phyloP scores from a whole-genome alignment of 768 basidiomycete species.

The Cystofilobasidium ferigula region DNA sequence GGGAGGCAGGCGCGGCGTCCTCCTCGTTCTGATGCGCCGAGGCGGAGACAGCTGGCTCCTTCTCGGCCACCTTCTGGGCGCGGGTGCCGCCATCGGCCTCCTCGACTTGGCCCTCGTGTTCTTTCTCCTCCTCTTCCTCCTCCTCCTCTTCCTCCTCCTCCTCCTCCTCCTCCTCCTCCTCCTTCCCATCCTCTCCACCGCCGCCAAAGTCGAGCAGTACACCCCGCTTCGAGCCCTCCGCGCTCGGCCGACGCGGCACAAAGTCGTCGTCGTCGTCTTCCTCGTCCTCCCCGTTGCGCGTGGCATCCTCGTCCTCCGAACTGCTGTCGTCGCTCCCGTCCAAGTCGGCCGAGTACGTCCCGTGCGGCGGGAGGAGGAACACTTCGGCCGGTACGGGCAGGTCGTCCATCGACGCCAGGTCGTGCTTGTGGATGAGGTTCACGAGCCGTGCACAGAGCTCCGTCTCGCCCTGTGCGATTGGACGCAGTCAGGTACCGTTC shows the following conservation, averaged over 20 bases:
- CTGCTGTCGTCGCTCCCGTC: not conserved
- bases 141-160: conserved; percentile 12
- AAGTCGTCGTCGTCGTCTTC: conserved; percentile 5
- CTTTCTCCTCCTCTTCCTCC: not conserved
- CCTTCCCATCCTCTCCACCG: conserved; percentile 26
- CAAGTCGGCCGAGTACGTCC: conserved; percentile 4
- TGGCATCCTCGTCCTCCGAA: not conserved
- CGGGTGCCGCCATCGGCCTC: not conserved
- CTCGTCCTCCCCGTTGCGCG: not conserved
- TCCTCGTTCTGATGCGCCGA: too few species aligned
- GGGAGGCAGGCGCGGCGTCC: not conserved
- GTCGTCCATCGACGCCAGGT: conserved; percentile 60
- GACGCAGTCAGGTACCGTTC: not conserved
- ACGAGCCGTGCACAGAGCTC: conserved; percentile 83
- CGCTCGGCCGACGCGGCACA: not conserved
- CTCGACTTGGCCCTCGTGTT: not conserved
- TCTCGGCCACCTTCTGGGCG: not conserved
- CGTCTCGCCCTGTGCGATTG: conserved; percentile 54
- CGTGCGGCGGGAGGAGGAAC: conserved; percentile 2
- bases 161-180: not conserved
- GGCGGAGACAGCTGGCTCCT: not conserved
- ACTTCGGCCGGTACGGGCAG: not conserved
- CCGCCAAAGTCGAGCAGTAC: not conserved
- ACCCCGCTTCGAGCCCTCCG: not conserved
- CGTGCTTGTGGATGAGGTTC: conserved; percentile 65